A percentile compares a stretch with the other conserved stretches of the same genome.
Evolutionary conservation across 163 green algal genomes (phyloP).

Genomic region (Volvox carteri): DNA sequence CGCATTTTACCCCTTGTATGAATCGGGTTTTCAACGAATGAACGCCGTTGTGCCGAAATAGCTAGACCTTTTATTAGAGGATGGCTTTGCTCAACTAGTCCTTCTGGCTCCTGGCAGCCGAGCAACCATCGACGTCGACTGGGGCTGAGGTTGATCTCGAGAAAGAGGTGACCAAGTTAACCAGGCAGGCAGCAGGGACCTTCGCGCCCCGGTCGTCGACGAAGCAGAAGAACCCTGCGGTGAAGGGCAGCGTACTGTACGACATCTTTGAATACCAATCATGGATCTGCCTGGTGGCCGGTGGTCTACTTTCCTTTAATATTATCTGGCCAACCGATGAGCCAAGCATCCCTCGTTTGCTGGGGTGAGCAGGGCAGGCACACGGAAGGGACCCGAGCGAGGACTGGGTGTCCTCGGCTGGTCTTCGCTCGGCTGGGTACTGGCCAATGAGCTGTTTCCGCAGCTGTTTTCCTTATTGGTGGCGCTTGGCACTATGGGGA

Average conservation of each 20-base stretch:
- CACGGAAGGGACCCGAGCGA: no score
- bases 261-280: constrained; percentile 88
- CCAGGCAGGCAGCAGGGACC: constrained; percentile 81
- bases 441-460: no score
- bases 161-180: constrained; percentile 79
- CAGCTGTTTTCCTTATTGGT: no score
- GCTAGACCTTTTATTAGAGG: no score
- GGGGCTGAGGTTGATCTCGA: constrained; percentile 33
- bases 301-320: constrained; percentile 96
- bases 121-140: constrained; percentile 35
- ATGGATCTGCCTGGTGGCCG: constrained; percentile 81
- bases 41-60: constrained; percentile 16
- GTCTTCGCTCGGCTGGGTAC: no score
- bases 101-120: not conserved
- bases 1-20: no score
- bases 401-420: no score
- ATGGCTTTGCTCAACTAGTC: not conserved
- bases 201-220: constrained; percentile 92
- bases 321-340: constrained; percentile 95
- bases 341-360: constrained; percentile 91
- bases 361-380: constrained; percentile 82
- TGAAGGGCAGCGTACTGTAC: constrained; percentile 89
- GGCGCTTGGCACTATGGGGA: no score
- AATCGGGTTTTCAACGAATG: no score
- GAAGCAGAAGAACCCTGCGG: constrained; percentile 92